A percentile compares a stretch with the other conserved stretches of the same genome.
These are phyloP conservation scores for Calonectria fujianensis DNA, from an alignment of 2,329 filamentous ascomycete genomes.

Conservation along the genomic window DNA sequence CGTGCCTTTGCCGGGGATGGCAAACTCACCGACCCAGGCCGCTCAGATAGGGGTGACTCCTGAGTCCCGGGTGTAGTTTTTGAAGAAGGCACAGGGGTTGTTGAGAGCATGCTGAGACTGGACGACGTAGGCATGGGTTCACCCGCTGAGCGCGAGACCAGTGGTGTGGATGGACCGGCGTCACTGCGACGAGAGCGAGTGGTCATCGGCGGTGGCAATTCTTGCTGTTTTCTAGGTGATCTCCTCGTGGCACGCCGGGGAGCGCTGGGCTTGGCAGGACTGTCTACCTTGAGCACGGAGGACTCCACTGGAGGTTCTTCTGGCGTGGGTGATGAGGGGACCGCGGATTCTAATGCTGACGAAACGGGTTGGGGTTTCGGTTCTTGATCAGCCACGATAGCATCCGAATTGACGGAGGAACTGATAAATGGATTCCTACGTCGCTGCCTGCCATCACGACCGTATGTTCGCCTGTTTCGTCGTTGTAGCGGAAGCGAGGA, in stretches of 20 bases:
- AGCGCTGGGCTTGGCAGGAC: background rate
- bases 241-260: constrained; percentile 38
- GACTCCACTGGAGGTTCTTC: constrained; percentile 37
- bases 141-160: constrained; percentile 40
- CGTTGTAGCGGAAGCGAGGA: constrained; percentile 55
- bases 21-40: constrained; percentile 47
- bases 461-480: constrained; percentile 51
- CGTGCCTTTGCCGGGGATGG: constrained; percentile 51
- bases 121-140: constrained; percentile 57
- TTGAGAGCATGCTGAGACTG: constrained; percentile 63
- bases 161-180: constrained; percentile 50
- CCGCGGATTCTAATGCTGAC: constrained; percentile 40
- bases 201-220: constrained; percentile 52
- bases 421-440: constrained; percentile 54
- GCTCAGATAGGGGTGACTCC: constrained; percentile 55
- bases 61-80: constrained; percentile 61
- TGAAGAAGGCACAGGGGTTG: constrained; percentile 62
- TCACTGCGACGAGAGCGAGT: constrained; percentile 52
- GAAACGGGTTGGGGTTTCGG: constrained; percentile 39
- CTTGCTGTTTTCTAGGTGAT: constrained; percentile 39
- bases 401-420: constrained; percentile 58
- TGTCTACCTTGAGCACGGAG: background rate
- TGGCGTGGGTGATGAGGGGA: constrained; percentile 36
- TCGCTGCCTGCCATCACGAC: constrained; percentile 44
- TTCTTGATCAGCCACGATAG: constrained; percentile 37